phyloP scores from a whole-genome alignment of 768 basidiomycete species.

The Hygrophorus pudorinus region DNA sequence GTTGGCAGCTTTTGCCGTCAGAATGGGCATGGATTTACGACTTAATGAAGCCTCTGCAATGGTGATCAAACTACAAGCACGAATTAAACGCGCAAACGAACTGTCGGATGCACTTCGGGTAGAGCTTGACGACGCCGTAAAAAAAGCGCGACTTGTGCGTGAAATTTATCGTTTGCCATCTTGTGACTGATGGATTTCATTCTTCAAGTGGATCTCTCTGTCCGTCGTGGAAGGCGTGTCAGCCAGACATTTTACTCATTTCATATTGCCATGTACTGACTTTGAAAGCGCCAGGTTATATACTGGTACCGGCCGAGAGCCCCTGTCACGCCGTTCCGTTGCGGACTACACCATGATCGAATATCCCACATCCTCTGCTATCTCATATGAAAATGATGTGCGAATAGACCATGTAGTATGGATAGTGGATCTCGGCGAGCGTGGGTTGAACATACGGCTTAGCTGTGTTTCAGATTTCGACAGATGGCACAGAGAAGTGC shows the following conservation, averaged over 20 bases:
- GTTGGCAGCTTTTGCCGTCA: constrained; percentile 31
- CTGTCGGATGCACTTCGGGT: constrained; percentile 13
- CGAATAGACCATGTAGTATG: constrained; percentile 28
- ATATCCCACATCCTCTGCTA: constrained; percentile 13
- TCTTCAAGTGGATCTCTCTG: constrained; percentile 28
- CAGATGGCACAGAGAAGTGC: constrained; percentile 23
- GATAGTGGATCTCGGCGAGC: constrained; percentile 22
- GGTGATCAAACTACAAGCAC: constrained; percentile 18
- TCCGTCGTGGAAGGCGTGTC: constrained; percentile 29
- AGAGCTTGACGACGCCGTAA: constrained; percentile 23
- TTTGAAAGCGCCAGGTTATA: constrained; percentile 23
- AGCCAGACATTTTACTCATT: background rate
- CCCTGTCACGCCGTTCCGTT: constrained; percentile 24
- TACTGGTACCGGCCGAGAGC: constrained; percentile 29
- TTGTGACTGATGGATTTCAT: background rate
- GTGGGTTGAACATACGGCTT: constrained; percentile 22
- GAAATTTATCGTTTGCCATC: background rate
- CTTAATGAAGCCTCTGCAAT: constrained; percentile 27
- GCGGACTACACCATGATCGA: constrained; percentile 22
- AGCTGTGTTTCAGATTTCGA: constrained; percentile 17
- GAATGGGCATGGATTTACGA: constrained; percentile 36
- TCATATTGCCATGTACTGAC: too few species aligned
- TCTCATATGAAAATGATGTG: constrained; percentile 20
- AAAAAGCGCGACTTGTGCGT: constrained; percentile 29
- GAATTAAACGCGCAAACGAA: constrained; percentile 14